Conservation (phyloP, 1,139 yeast species). For the Meyerozyma guilliermondii region DNA sequence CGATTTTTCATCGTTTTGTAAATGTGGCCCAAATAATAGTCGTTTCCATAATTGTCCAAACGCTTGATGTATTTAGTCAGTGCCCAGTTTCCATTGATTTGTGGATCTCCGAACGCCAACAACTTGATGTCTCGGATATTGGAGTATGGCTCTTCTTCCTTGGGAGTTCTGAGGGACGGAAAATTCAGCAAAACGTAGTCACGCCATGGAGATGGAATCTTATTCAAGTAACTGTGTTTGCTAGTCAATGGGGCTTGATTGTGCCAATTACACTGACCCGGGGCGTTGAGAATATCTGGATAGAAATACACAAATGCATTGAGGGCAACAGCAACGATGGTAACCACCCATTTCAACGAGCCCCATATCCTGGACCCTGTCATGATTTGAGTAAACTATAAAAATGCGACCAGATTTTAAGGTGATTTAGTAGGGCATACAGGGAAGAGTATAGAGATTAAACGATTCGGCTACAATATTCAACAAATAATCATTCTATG, state of each 20-base stretch:
- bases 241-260: conserved; percentile 11
- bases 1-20: conserved; percentile 58
- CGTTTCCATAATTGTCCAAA: conserved; percentile 84
- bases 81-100: conserved; percentile 82
- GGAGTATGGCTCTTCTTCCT: conserved; percentile 7
- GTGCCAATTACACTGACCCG: conserved; percentile 58
- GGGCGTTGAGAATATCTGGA: conserved; percentile 52
- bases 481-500: neutral
- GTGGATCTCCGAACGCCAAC: conserved; percentile 93
- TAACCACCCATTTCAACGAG: conserved; percentile 18
- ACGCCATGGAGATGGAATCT: conserved; percentile 14
- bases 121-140: conserved; percentile 49
- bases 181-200: conserved; percentile 21
- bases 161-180: conserved; percentile 17
- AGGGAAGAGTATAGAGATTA: neutral
- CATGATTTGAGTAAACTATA: neutral
- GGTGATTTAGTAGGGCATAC: too few relatives aligned
- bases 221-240: conserved; percentile 16
- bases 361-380: neutral
- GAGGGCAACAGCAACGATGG: conserved; percentile 37
- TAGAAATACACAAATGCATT: conserved; percentile 67
- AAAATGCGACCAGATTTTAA: too few relatives aligned
- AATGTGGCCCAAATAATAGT: conserved; percentile 80
- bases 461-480: neutral
- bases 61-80: conserved; percentile 68